A percentile compares a stretch with the other conserved stretches of the same genome.
phyloP scores from a whole-genome alignment of 148 eudicot genomes.

The Camellia japonica region DNA sequence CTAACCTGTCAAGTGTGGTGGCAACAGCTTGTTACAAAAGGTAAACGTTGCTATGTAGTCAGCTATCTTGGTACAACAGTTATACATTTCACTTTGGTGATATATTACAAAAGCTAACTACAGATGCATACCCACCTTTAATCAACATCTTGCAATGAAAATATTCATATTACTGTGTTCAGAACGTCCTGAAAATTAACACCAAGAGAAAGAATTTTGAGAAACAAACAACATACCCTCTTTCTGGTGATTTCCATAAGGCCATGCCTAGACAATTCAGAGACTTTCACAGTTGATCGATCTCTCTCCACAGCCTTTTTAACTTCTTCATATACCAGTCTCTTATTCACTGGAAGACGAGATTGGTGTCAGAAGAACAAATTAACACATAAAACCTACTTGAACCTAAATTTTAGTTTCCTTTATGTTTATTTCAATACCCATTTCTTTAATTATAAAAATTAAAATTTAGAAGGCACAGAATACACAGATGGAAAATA shows the following conservation, averaged over 20 bases:
- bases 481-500: not conserved
- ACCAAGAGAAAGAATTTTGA: not conserved
- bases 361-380: slow-evolving; percentile 9
- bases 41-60: not conserved
- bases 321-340: slow-evolving; percentile 86
- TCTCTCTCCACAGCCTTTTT: slow-evolving; percentile 89
- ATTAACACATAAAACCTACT: slow-evolving; percentile 5
- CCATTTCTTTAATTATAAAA: not conserved
- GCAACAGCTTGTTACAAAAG: not conserved
- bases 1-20: slow-evolving; percentile 59
- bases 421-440: not conserved
- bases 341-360: slow-evolving; percentile 67
- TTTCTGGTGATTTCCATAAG: slow-evolving; percentile 94
- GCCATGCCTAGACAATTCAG: slow-evolving; percentile 85
- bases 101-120: not conserved
- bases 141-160: slow-evolving; percentile 3
- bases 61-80: not conserved
- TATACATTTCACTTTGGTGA: not conserved
- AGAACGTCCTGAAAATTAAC: not conserved
- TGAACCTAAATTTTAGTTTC: slow-evolving; percentile 2
- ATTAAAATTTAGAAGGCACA: not conserved
- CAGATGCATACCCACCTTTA: not conserved
- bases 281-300: slow-evolving; percentile 74
- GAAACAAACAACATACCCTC: slow-evolving; percentile 55
- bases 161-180: not conserved